A percentile compares a stretch with the other conserved stretches of the same genome.
These are phyloP conservation scores for Chenopodium berlandieri DNA, from an alignment of 148 eudicot genomes.

Conservation along the genomic window DNA sequence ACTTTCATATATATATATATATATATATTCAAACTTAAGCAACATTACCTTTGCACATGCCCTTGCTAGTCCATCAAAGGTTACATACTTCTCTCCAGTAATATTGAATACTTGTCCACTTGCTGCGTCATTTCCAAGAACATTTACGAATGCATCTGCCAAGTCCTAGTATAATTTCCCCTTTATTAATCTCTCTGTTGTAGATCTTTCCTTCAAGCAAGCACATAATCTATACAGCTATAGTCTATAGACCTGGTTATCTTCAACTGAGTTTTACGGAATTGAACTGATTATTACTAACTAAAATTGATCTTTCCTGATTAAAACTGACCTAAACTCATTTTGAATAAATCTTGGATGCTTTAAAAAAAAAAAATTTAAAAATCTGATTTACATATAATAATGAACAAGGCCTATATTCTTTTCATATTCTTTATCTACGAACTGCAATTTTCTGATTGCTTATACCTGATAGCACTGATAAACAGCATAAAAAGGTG, in stretches of 20 bases:
- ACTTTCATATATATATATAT: no score
- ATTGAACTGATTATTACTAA: no score
- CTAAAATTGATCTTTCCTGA: not conserved
- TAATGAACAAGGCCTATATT: not conserved
- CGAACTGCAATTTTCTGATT: not conserved
- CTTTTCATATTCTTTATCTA: not conserved
- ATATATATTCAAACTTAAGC: not conserved
- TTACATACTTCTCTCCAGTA: constrained; percentile 82
- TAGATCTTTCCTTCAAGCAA: not conserved
- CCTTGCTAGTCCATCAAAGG: constrained; percentile 93
- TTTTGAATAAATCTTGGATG: no score
- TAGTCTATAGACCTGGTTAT: not conserved
- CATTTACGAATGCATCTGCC: constrained; percentile 73
- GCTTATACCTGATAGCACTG: not conserved
- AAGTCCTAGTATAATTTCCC: constrained; percentile 51
- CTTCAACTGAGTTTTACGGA: not conserved
- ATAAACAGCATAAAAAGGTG: not conserved
- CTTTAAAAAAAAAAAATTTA: no score
- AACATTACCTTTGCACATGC: constrained; percentile 87
- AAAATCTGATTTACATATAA: not conserved
- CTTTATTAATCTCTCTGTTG: not conserved
- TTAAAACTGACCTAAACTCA: no score
- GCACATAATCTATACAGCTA: not conserved
- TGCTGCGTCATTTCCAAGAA: constrained; percentile 88
- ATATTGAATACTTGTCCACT: constrained; percentile 85